Evolutionary conservation across 73 alveolate species (phyloP), one percentile per base, ranked within the genome.

Genomic region (Strombidium stylifer): DNA sequence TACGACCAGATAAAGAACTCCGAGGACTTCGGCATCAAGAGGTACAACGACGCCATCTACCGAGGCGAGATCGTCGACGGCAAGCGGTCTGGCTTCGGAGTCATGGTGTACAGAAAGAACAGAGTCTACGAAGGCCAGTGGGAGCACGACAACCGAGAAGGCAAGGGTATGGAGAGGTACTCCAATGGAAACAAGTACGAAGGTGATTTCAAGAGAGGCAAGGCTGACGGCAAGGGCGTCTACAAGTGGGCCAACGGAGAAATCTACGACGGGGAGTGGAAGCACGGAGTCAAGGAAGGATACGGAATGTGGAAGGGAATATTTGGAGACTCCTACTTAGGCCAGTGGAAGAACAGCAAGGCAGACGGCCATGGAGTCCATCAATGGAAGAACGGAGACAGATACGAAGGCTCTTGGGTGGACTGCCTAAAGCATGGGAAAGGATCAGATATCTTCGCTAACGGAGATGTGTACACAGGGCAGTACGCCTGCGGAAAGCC

Each of bases 371-470:
- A 53, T 6, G 68, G 68, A 27, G 68, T 53, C 2, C 62, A 59
- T 41, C n/a, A 37, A 24, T 59, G 74, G 74, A 37, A 37, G 25
- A 45, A 59, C 37, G 89, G 89, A 12, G 89, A 69, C 46, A 36
- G 89, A 69, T 77, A 77, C 32, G 89, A 77, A 35, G 89, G 89
- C 3, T 70, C 68, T 19, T 77, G 74, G 62, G 56, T 37, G 65
- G 26, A 55, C 20, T 77, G 84, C 66, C 36, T 77, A 32, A 77
- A 77, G 50, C 77, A 77, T 16, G 89, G 89, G 11, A 28, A 44
- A 69, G 89, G 89, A 24, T 28, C 79, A 2, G 89, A 77, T 30
- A 69, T 46, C 25, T 77, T 77, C 52, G 84, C 79, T 0, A 77
- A 77, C 36, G 82, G 84, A 19, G 89, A 77, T 45, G 31, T 45